Percentiles rank a stretch among this genome's conserved stretches.
phyloP scores from a whole-genome alignment of 306 rosid species.

The Pterocarpus macrocarpus region DNA sequence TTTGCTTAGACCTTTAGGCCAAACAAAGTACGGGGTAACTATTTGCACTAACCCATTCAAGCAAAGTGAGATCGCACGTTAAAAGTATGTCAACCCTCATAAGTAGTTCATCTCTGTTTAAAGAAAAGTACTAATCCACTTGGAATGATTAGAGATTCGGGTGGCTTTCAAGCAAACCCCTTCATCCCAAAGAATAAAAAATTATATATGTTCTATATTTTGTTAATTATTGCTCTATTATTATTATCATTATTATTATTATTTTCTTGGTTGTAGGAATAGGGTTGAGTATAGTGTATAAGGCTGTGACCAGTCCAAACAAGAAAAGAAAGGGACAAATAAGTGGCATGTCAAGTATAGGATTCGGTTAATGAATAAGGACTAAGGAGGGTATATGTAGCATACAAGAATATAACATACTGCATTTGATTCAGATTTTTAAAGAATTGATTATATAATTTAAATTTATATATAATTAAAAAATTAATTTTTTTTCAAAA shows the following conservation, averaged over 20 bases:
- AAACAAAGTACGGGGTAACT: constrained; percentile 46
- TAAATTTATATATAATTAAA: too few species aligned
- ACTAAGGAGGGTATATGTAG: constrained; percentile 43
- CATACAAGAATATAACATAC: constrained; percentile 42
- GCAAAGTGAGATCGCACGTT: constrained; percentile 64
- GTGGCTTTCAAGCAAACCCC: constrained; percentile 54
- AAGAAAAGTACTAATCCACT: constrained; percentile 46
- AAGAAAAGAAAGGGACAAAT: constrained; percentile 47
- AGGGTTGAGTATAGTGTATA: not conserved
- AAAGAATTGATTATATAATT: too few species aligned
- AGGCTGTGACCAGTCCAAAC: constrained; percentile 40
- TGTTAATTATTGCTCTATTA: not conserved
- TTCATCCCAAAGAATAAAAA: not conserved
- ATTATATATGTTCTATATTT: not conserved
- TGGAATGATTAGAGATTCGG: constrained; percentile 49
- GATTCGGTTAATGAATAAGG: constrained; percentile 40
- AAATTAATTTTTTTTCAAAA: too few species aligned
- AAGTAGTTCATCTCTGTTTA: constrained; percentile 36
- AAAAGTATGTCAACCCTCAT: constrained; percentile 61
- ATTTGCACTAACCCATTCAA: constrained; percentile 49
- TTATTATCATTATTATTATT: constrained; percentile 2
- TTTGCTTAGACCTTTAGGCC: constrained; percentile 50
- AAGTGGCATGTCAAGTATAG: constrained; percentile 25
- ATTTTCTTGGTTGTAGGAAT: constrained; percentile 17
- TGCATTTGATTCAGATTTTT: too few species aligned